These are phyloP conservation scores for Besnoitia besnoiti DNA, from an alignment of 169 alveolate genomes.

Conservation along the genomic window DNA sequence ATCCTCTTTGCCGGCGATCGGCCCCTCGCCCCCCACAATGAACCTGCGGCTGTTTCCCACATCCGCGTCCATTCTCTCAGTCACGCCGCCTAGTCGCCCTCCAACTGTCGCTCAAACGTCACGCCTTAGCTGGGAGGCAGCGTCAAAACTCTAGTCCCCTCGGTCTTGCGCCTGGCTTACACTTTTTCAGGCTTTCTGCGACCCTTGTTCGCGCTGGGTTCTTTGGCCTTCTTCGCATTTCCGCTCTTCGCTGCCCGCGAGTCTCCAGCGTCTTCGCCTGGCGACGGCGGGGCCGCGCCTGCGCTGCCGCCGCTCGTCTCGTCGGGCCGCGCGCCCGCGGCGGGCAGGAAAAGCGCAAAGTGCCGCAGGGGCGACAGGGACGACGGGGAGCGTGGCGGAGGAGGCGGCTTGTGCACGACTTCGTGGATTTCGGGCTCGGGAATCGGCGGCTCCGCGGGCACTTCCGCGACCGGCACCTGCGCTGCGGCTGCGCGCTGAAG, in stretches of 20 bases:
- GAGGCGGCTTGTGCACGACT: slow-evolving; percentile 57
- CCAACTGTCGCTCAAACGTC: no score
- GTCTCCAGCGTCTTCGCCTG: neutral
- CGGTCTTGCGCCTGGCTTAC: neutral
- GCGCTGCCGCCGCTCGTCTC: neutral
- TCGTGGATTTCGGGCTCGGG: slow-evolving; percentile 52
- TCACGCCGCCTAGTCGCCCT: no score
- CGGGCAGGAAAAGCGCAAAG: slow-evolving; percentile 45
- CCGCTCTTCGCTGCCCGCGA: slow-evolving; percentile 8
- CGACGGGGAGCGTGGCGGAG: neutral
- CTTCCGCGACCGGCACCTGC: slow-evolving; percentile 18
- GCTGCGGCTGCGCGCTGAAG: neutral
- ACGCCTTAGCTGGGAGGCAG: no score
- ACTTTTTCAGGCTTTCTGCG: neutral
- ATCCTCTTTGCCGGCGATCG: no score
- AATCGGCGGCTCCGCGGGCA: slow-evolving; percentile 66
- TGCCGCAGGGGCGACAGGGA: slow-evolving; percentile 35
- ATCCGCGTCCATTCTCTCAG: no score
- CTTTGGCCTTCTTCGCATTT: slow-evolving; percentile 44
- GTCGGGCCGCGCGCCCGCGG: slow-evolving; percentile 63
- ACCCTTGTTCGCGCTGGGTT: neutral
- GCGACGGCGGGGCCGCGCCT: neutral
- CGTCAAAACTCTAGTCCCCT: no score
- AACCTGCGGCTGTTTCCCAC: no score
- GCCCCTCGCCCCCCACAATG: no score